Evolutionary conservation across 371 early-diverging fungal species (phyloP).

Genomic region (Chytridium lagenaria): DNA sequence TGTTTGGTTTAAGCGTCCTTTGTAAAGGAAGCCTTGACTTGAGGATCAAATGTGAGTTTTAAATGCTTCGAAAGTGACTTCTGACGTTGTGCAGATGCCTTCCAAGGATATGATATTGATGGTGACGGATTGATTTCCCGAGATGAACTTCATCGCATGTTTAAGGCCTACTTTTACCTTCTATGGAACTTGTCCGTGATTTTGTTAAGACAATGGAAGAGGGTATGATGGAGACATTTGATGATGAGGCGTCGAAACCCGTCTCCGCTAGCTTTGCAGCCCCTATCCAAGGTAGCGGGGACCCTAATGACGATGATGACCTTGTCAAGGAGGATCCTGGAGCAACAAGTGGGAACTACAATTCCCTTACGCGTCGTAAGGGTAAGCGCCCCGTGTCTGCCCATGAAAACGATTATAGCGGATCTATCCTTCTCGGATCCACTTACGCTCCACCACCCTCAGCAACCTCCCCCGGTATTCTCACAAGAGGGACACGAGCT

Average conservation of each 20-base stretch:
- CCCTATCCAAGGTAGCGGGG: constrained; percentile 64
- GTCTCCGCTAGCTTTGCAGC: constrained; percentile 91
- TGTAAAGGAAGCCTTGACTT: constrained; percentile 90
- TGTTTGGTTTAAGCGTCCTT: constrained; percentile 79
- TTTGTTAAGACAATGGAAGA: constrained; percentile 90
- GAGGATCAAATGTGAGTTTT: constrained; percentile 74
- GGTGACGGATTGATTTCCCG: constrained; percentile 85
- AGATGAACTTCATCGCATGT: constrained; percentile 85
- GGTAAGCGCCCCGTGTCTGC: constrained; percentile 13
- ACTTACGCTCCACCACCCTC: constrained; percentile 9
- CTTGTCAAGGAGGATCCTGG: constrained; percentile 31
- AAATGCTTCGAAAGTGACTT: neutral
- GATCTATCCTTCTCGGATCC: constrained; percentile 5
- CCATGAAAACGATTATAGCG: constrained; percentile 3
- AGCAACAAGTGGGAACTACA: neutral
- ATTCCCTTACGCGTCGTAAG: neutral
- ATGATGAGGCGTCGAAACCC: constrained; percentile 90
- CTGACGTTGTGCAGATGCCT: constrained; percentile 67
- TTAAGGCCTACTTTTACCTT: constrained; percentile 90
- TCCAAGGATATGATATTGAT: constrained; percentile 92
- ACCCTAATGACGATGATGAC: constrained; percentile 28
- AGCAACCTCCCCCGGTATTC: constrained; percentile 21
- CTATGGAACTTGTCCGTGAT: constrained; percentile 87
- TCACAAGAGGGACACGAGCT: constrained; percentile 36
- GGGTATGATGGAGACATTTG: constrained; percentile 87